Conservation (phyloP, 345 rosid genomes). For the Camelina neglecta region DNA sequence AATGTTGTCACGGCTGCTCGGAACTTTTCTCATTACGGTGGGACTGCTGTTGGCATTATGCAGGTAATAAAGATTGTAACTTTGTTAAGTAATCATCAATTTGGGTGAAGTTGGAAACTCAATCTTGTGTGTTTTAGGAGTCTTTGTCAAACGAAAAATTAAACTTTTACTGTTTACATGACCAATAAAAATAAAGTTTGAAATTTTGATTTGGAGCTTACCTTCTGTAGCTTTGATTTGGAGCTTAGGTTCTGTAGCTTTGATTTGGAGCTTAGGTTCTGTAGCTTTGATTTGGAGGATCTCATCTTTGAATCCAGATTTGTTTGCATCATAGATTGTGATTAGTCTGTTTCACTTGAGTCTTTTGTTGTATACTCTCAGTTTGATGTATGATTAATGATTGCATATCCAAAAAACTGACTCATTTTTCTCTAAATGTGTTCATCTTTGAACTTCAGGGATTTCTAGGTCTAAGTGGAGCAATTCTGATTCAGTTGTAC, state of each 20-base stretch:
- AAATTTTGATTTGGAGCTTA: too few species aligned
- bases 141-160: too few species aligned
- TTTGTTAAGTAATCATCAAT: background rate
- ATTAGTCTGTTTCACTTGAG: background rate
- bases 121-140: background rate
- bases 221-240: background rate
- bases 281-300: background rate
- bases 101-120: conserved; percentile 12
- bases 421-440: background rate
- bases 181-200: background rate
- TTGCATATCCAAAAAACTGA: background rate
- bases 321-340: background rate
- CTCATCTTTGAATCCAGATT: background rate
- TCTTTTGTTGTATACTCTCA: conserved; percentile 5
- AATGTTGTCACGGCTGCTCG: conserved; percentile 74
- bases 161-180: background rate
- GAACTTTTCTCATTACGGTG: conserved; percentile 69
- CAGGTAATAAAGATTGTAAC: conserved; percentile 54
- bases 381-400: background rate
- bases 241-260: background rate
- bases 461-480: conserved; percentile 92
- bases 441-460: conserved; percentile 56
- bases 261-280: too few species aligned
- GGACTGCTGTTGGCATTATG: conserved; percentile 87
- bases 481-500: conserved; percentile 72